A percentile compares a stretch with the other conserved stretches of the same genome.
Conservation (phyloP, 805 yeast genomes). For the Scheffersomyces spartinae region DNA sequence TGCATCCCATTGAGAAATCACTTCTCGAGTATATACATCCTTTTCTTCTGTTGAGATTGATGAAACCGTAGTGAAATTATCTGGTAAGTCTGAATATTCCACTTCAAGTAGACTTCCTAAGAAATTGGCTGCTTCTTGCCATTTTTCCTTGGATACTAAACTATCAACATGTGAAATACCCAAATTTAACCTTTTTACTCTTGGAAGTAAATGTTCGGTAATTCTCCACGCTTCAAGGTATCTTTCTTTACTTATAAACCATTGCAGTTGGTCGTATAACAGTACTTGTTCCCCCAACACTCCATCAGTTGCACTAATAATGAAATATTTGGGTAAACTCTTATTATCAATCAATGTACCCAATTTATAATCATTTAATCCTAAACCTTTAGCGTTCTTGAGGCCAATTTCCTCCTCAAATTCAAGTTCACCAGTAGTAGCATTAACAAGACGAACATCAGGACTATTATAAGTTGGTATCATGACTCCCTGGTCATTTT, state of each 20-base stretch:
- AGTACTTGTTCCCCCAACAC: slow-evolving; percentile 66
- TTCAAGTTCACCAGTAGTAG: slow-evolving; percentile 55
- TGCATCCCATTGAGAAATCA: slow-evolving; percentile 44
- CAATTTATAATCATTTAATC: slow-evolving; percentile 72
- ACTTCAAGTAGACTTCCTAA: slow-evolving; percentile 17
- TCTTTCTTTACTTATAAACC: slow-evolving; percentile 49
- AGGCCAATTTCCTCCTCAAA: slow-evolving; percentile 72
- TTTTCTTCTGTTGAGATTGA: slow-evolving; percentile 8
- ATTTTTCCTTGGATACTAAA: slow-evolving; percentile 31
- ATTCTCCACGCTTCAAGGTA: slow-evolving; percentile 72
- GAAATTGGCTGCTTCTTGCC: slow-evolving; percentile 46
- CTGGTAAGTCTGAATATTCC: slow-evolving; percentile 12
- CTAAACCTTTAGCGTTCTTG: slow-evolving; percentile 43
- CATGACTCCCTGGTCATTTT: slow-evolving; percentile 8
- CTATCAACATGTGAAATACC: slow-evolving; percentile 48
- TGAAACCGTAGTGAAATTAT: slow-evolving; percentile 8
- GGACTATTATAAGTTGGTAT: slow-evolving; percentile 38
- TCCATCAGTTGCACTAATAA: slow-evolving; percentile 75
- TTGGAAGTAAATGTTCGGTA: slow-evolving; percentile 44
- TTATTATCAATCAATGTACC: slow-evolving; percentile 36
- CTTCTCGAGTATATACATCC: slow-evolving; percentile 12
- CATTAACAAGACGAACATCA: slow-evolving; percentile 60
- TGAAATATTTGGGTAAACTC: slow-evolving; percentile 37
- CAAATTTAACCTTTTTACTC: slow-evolving; percentile 38
- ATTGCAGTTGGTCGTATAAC: slow-evolving; percentile 54